Conservation (phyloP, 2,329 filamentous ascomycete species). For the Fusarium xyrophilum region DNA sequence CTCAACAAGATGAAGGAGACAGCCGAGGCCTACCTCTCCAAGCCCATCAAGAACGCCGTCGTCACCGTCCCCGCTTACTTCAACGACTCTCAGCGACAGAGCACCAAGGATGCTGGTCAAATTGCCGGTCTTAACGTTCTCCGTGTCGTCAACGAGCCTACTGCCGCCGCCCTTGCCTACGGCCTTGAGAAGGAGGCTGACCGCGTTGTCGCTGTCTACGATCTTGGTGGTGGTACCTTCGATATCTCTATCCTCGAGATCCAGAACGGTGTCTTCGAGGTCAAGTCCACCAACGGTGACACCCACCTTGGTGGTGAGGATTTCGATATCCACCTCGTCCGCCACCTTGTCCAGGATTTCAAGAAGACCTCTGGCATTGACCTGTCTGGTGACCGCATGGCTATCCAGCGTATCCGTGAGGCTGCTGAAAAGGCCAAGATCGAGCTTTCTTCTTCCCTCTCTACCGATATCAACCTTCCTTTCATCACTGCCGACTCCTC, state of each 20-base stretch:
- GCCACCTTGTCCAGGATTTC: constrained; percentile 92
- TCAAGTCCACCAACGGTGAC: constrained; percentile 99
- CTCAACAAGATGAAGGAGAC: constrained; percentile 99
- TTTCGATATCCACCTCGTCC: constrained; percentile 94
- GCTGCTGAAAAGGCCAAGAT: constrained; percentile 99
- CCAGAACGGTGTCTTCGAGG: constrained; percentile 97
- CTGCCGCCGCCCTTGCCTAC: constrained; percentile 92
- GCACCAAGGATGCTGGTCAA: constrained; percentile 97
- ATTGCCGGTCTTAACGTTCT: constrained; percentile 96
- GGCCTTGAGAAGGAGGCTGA: constrained; percentile 95
- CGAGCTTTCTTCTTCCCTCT: constrained; percentile 90
- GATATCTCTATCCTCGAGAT: constrained; percentile 99
- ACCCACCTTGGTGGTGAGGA: constrained; percentile 98
- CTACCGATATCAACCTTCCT: constrained; percentile 97
- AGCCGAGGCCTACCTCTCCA: constrained; percentile 89
- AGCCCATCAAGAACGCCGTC: constrained; percentile 84
- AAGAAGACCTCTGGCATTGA: constrained; percentile 96
- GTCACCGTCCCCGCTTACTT: constrained; percentile 98
- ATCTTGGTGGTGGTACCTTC: constrained; percentile 98
- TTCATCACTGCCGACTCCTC: constrained; percentile 98
- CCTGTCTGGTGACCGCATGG: constrained; percentile 92
- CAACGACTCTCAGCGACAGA: constrained; percentile 97
- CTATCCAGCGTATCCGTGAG: constrained; percentile 98
- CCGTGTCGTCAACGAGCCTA: constrained; percentile 97
- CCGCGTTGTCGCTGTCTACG: constrained; percentile 91